phyloP scores from a whole-genome alignment of 129 eudicot genomes.

The Gnaphalium uliginosum region DNA sequence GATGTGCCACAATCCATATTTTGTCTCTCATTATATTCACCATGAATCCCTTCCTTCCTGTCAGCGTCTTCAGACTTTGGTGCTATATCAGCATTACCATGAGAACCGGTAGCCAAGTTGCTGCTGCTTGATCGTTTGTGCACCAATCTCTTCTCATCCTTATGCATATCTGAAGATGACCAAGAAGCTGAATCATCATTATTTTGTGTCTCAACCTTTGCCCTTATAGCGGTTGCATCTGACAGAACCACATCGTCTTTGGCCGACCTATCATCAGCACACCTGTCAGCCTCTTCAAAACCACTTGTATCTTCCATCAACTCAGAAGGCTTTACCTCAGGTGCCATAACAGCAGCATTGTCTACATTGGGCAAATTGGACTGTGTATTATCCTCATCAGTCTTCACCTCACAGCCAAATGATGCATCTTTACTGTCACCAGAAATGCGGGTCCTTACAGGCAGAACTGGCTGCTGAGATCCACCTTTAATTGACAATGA shows the following conservation, averaged over 20 bases:
- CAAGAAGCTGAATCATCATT: conserved; percentile 47
- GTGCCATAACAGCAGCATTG: neutral
- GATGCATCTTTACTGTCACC: conserved; percentile 27
- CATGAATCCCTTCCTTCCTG: neutral
- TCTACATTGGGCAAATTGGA: conserved; percentile 9
- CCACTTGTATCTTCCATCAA: conserved; percentile 19
- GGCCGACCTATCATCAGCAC: conserved; percentile 11
- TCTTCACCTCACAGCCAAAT: conserved; percentile 25
- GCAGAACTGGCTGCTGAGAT: neutral
- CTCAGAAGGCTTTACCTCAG: conserved; percentile 27
- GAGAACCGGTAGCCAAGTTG: conserved; percentile 11
- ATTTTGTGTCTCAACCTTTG: conserved; percentile 27
- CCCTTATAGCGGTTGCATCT: conserved; percentile 33
- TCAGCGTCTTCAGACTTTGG: conserved; percentile 22
- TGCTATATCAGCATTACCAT: conserved; percentile 17
- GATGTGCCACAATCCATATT: conserved; percentile 28
- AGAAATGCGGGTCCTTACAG: conserved; percentile 13
- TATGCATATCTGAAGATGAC: conserved; percentile 38
- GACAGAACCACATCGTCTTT: conserved; percentile 21
- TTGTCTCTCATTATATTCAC: conserved; percentile 27
- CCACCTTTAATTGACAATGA: neutral
- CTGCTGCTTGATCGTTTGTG: conserved; percentile 24
- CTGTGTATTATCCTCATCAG: conserved; percentile 24
- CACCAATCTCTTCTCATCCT: conserved; percentile 30
- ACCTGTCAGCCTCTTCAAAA: conserved; percentile 23